Conservation (phyloP, 73 alveolate genomes). For the Paramecium tetraurelia region DNA sequence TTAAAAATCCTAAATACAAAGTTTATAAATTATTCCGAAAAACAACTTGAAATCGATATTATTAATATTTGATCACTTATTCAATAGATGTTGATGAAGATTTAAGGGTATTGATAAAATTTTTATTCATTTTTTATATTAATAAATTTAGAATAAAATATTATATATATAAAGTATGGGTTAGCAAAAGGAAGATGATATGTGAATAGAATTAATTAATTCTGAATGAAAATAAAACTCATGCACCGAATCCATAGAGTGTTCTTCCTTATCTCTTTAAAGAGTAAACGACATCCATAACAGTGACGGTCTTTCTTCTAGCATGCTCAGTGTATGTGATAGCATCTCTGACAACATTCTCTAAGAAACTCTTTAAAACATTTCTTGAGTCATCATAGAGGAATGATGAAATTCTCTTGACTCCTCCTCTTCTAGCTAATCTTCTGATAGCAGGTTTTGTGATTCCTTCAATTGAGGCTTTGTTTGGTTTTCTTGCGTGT, state of each 20-base stretch:
- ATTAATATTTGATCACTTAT: background rate
- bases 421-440: conserved; percentile 95
- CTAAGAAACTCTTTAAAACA: conserved; percentile 73
- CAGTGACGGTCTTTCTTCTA: conserved; percentile 86
- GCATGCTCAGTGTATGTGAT: conserved; percentile 85
- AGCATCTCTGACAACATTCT: conserved; percentile 81
- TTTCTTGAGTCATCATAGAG: conserved; percentile 86
- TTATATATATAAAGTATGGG: background rate
- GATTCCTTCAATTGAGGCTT: conserved; percentile 81
- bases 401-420: conserved; percentile 80
- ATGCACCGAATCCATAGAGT: conserved; percentile 80
- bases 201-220: background rate
- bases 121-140: background rate
- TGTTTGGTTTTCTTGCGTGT: conserved; percentile 68
- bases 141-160: background rate
- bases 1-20: background rate
- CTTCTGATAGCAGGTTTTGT: conserved; percentile 90
- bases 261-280: conserved; percentile 84
- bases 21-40: background rate
- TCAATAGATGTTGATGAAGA: background rate
- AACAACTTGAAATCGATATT: background rate
- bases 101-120: too few relatives aligned
- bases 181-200: background rate
- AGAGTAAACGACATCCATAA: conserved; percentile 88
- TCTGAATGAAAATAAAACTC: conserved; percentile 1